phyloP scores from a whole-genome alignment of 2,329 filamentous ascomycete species.

The Paecilomyces formosus region DNA sequence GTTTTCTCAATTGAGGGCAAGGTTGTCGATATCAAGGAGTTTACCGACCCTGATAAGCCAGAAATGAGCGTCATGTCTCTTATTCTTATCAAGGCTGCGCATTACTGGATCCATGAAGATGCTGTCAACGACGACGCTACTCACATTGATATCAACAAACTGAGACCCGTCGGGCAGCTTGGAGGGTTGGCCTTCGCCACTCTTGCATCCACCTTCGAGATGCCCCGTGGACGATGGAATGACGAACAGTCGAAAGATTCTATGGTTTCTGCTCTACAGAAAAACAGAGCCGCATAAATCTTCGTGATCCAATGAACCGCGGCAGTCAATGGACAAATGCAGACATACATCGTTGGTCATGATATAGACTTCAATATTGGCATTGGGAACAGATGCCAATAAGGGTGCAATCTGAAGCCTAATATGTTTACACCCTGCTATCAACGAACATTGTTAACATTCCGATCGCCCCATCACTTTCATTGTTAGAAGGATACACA shows the following conservation, averaged over 20 bases:
- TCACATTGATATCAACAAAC: not conserved
- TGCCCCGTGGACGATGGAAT: not conserved
- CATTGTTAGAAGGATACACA: too few species aligned
- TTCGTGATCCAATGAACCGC: not conserved
- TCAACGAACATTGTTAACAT: too few species aligned
- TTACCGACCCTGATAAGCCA: not conserved
- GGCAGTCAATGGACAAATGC: too few species aligned
- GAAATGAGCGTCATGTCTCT: not conserved
- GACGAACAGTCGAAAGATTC: not conserved
- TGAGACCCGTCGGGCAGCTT: not conserved
- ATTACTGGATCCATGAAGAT: not conserved
- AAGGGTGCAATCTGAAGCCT: too few species aligned
- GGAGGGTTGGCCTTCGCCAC: not conserved
- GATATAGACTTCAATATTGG: too few species aligned
- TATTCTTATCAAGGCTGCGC: not conserved
- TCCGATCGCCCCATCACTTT: too few species aligned
- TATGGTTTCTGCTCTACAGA: not conserved
- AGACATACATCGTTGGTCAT: too few species aligned
- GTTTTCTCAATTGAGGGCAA: not conserved
- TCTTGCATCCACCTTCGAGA: not conserved
- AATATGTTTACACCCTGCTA: too few species aligned
- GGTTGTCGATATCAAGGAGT: not conserved
- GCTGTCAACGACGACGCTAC: not conserved
- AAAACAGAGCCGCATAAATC: not conserved
- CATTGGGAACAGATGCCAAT: too few species aligned